Conservation (phyloP, 495 filamentous ascomycete species). For the Trichocladium antarcticum region DNA sequence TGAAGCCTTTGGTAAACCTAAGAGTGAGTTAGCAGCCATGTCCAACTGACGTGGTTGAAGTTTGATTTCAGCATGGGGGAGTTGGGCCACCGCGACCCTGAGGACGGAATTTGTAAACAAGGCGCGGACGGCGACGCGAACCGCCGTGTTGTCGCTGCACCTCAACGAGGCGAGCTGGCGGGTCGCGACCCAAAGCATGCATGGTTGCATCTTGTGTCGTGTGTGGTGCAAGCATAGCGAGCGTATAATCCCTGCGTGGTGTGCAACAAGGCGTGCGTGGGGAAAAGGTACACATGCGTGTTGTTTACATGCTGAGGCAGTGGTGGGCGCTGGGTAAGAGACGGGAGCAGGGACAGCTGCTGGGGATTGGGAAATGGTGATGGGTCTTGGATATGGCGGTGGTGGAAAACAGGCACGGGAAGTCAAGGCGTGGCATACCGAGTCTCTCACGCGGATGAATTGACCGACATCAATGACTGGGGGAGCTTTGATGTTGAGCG, state of each 20-base stretch:
- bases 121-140: no score
- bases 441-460: conserved; percentile 41
- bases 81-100: no score
- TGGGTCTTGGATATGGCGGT: conserved; percentile 8
- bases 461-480: conserved; percentile 38
- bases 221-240: background rate
- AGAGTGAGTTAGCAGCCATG: conserved; percentile 19
- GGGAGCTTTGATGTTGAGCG: conserved; percentile 17
- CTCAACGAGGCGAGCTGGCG: no score
- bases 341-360: background rate
- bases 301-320: background rate
- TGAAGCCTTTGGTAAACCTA: conserved; percentile 65
- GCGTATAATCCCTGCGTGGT: background rate
- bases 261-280: no score
- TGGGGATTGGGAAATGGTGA: background rate
- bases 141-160: no score
- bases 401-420: background rate
- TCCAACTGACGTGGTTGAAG: background rate
- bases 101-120: no score
- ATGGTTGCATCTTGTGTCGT: no score
- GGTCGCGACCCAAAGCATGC: no score
- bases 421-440: conserved; percentile 27
- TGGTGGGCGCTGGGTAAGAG: background rate
- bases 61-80: background rate
- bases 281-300: background rate